phyloP scores from a whole-genome alignment of 352 stramenopile genomes.

The Blastocystis sp. region DNA sequence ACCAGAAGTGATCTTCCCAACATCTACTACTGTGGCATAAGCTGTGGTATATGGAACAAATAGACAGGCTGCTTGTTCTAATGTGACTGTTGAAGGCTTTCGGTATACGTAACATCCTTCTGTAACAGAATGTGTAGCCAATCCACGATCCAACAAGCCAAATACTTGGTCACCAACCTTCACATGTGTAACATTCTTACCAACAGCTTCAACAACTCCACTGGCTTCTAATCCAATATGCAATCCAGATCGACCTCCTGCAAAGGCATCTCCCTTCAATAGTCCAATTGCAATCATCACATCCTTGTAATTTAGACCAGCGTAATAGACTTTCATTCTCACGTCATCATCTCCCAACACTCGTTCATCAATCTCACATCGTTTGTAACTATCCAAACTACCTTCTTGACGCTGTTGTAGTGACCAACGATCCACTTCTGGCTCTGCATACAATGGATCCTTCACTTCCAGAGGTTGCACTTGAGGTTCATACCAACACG shows the following conservation, averaged over 20 bases:
- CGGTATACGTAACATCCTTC: not conserved
- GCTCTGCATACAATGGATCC: not conserved
- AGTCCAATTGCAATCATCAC: slow-evolving; percentile 55
- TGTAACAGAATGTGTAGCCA: slow-evolving; percentile 22
- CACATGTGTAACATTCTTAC: slow-evolving; percentile 50
- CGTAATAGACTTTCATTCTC: slow-evolving; percentile 11
- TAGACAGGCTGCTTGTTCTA: slow-evolving; percentile 18
- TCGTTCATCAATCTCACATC: slow-evolving; percentile 6
- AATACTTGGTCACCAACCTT: slow-evolving; percentile 52
- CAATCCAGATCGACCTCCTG: slow-evolving; percentile 37
- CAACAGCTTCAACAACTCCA: slow-evolving; percentile 37
- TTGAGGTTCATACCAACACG: slow-evolving; percentile 32
- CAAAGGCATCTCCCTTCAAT: slow-evolving; percentile 59
- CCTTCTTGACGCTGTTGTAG: slow-evolving; percentile 21
- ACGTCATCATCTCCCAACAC: slow-evolving; percentile 41
- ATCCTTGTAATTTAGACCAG: slow-evolving; percentile 61
- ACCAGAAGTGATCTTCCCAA: slow-evolving; percentile 26
- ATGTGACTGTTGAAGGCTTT: slow-evolving; percentile 37
- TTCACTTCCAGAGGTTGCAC: not conserved
- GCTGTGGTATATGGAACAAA: slow-evolving; percentile 58
- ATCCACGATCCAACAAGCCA: slow-evolving; percentile 22
- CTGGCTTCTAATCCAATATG: slow-evolving; percentile 45
- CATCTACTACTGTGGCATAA: slow-evolving; percentile 35
- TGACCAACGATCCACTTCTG: not conserved
- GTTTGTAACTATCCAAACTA: slow-evolving; percentile 19